phyloP scores from a whole-genome alignment of 2,329 filamentous ascomycete genomes.

The Calonectria hawksworthii region DNA sequence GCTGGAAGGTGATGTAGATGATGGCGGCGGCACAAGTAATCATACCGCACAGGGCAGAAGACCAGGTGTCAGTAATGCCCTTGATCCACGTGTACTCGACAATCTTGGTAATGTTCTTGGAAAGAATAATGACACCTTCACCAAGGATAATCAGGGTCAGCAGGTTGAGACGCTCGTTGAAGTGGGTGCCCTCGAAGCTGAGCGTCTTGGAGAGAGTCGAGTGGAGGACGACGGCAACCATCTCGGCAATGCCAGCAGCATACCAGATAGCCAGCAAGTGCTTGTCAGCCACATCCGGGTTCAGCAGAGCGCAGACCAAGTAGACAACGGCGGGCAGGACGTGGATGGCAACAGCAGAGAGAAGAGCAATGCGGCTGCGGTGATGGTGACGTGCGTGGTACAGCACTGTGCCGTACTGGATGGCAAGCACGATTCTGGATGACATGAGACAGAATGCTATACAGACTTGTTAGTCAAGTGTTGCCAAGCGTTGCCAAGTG shows the following conservation, averaged over 20 bases:
- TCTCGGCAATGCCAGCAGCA: slow-evolving; percentile 3
- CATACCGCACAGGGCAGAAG: slow-evolving; percentile 21
- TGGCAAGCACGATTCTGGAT: slow-evolving; percentile 15
- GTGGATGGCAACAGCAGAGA: slow-evolving; percentile 6
- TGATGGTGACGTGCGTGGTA: slow-evolving; percentile 15
- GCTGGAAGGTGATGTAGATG: slow-evolving; percentile 27
- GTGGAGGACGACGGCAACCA: slow-evolving; percentile 13
- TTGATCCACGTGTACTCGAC: slow-evolving; percentile 27
- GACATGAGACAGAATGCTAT: slow-evolving; percentile 14
- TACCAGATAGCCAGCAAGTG: slow-evolving; percentile 17
- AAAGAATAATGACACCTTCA: slow-evolving; percentile 23
- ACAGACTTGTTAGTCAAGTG: background rate
- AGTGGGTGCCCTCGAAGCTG: slow-evolving; percentile 26
- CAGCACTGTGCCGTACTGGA: slow-evolving; percentile 17
- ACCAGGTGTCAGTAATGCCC: slow-evolving; percentile 7
- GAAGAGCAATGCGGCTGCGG: slow-evolving; percentile 8
- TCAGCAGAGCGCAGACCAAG: background rate
- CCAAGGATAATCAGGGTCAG: slow-evolving; percentile 16
- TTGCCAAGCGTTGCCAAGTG: too few species aligned
- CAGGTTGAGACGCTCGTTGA: slow-evolving; percentile 26
- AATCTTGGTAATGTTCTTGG: slow-evolving; percentile 26
- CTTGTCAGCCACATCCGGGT: background rate
- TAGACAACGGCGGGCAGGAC: slow-evolving; percentile 6
- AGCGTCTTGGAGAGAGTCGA: slow-evolving; percentile 19
- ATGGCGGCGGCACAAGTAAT: slow-evolving; percentile 21